Base-by-base conservation (phyloP, 83 land plant genomes). In the Diphasiastrum complanatum region DNA sequence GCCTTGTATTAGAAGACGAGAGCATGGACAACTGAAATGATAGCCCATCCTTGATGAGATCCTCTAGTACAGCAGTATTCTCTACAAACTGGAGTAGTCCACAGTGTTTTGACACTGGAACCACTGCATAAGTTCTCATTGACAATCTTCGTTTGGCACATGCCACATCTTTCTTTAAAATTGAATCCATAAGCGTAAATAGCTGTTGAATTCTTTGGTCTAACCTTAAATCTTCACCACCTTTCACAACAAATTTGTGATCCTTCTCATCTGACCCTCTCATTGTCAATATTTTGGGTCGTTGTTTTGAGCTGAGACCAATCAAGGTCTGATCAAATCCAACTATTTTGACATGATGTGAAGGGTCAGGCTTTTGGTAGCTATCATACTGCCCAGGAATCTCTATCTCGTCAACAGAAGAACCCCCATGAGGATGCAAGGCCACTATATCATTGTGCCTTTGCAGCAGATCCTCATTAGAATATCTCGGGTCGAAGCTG, bases 121-220 rank as follows among this genome's bases (percentile, higher is more conserved):
- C 49, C 28, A 79, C 79, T 8, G 81, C 64, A 54, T 79, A 79
- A 14, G 81, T 79, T 25, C 75, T 61, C 8, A 79, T 45, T 20
- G 71, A 61, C 23, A 79, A 61, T 48, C 62, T 70, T 54, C 81
- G 51, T 24, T 30, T 53, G 18, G 81, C 57, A 59, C 79, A 75
- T 32, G 70, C 18, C 37, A 71, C 32, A 52, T 79, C 79, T 31
- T 67, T 60, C 5, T 31, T 35, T 47, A 79, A 56, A 5, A 54
- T 25, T 28, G 33, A 12, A 53, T 79, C 75, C 81, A 79, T 79
- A 30, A 75, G 33, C n/a, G n/a, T n/a, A n/a, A n/a, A n/a, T n/a
- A n/a, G n/a, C n/a, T n/a, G n/a, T n/a, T n/a, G n/a, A n/a, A 79
- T 79, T 46, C 81, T 60, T 38, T 79, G 81, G 37, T 79, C 81